A percentile compares a stretch with the other conserved stretches of the same genome.
phyloP scores from a whole-genome alignment of 768 basidiomycete genomes.

The Tylopilus cervinicoccineus region DNA sequence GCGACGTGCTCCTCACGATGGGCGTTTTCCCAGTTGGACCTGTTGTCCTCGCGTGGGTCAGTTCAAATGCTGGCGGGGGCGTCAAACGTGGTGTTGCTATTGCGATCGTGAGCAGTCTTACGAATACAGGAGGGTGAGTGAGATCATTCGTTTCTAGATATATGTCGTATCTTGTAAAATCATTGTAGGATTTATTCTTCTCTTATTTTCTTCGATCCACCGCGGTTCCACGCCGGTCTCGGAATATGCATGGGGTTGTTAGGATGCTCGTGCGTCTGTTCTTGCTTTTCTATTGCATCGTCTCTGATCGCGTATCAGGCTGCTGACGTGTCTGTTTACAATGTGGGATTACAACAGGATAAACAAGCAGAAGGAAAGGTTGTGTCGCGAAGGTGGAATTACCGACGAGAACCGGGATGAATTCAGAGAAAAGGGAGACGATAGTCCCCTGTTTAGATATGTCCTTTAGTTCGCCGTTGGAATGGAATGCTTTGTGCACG shows the following conservation, averaged over 20 bases:
- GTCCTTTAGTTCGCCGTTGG: neutral
- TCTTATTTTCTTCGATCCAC: neutral
- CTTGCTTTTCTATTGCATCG: too few relatives aligned
- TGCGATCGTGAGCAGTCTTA: neutral
- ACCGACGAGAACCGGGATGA: neutral
- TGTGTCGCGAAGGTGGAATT: neutral
- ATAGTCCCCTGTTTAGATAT: neutral
- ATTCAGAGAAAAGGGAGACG: neutral
- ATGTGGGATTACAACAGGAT: neutral
- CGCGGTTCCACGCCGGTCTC: neutral
- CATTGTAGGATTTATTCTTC: neutral
- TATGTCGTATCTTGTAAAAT: too few relatives aligned
- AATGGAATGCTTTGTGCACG: too few relatives aligned
- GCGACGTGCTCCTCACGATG: neutral
- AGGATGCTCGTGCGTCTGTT: neutral
- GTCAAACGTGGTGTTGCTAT: neutral
- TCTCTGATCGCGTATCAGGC: neutral
- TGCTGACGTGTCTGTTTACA: neutral
- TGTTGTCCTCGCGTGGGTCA: neutral
- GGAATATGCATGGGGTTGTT: neutral
- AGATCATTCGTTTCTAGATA: neutral
- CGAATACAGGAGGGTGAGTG: neutral
- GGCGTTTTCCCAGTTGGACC: neutral
- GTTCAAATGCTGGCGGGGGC: neutral
- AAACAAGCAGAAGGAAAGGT: neutral